Base-by-base conservation (phyloP, 2,329 filamentous ascomycete genomes). In the Colletotrichum neosansevieriae region DNA sequence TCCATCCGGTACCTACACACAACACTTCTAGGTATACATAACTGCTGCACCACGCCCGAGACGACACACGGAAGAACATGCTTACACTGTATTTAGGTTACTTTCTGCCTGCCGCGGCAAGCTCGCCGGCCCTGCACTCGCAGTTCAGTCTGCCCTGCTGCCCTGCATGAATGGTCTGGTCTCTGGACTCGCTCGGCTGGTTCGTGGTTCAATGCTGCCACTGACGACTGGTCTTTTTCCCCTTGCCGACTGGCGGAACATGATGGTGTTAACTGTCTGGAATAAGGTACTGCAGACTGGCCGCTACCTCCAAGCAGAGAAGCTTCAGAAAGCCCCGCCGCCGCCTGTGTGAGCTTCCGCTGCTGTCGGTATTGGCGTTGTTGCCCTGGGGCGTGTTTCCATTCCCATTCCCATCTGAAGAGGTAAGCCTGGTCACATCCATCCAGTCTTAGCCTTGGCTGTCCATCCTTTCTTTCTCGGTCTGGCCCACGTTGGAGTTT, bases 381-480 rank as follows among this genome's bases (percentile, higher is more conserved):
- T 38, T 63, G 32, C 44, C 42, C 34, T 29, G 19, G 29, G 34
- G 53, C 53, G 59, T 64, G 64, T 58, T 51, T 36, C 64, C 64
- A 64, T 67, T 67, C 62, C 56, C 57, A 53, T 44, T 53, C 38
- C 60, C 50, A 34, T 63, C 49, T 11, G 17, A 42, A 47, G 34
- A 50, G 29, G 9, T 59, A 10, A 64, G 54, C 21, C 32, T 58
- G 32, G 36, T n/a, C 21, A 21, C 21, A 3, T 29, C 24, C 24
- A 21, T 29, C 66, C 58, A 57, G 67, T 36, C 60, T 66, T 58
- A 49, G 38, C 47, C 63, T 47, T 62, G 49, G 24, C 40, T 54
- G 47, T 60, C 66, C 58, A 61, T 70, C 51, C 63, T 69, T 63
- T 58, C 63, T 67, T 69, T 59, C 66, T 53, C 38, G 47, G 60